Conservation (phyloP, 2,329 filamentous ascomycete genomes). For the Sphaerulina vaccinii region DNA sequence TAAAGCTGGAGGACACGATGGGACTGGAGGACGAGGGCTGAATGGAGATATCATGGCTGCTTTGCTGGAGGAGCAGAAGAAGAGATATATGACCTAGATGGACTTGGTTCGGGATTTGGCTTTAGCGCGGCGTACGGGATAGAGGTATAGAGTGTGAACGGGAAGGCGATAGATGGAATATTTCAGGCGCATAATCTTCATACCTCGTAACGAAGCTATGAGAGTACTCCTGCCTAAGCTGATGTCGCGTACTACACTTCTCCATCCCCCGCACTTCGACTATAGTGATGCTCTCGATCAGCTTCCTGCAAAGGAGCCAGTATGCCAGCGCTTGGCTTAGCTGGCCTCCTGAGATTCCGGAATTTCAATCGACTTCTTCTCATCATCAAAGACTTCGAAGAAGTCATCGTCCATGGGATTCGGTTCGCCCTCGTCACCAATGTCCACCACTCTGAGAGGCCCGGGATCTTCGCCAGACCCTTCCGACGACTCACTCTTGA, state of each 20-base stretch:
- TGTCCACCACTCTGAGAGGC: not conserved
- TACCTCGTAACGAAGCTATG: not conserved
- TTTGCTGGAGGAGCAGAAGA: slow-evolving; percentile 25
- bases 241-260: not conserved
- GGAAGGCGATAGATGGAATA: not conserved
- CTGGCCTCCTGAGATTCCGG: slow-evolving; percentile 11
- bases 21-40: slow-evolving; percentile 48
- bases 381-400: not conserved
- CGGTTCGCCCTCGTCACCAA: not conserved
- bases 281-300: not conserved
- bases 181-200: not conserved
- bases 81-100: not conserved
- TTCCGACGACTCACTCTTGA: not conserved
- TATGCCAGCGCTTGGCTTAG: not conserved
- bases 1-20: slow-evolving; percentile 43
- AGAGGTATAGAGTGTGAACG: not conserved
- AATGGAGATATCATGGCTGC: slow-evolving; percentile 41
- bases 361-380: slow-evolving; percentile 5
- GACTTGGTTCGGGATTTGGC: not conserved
- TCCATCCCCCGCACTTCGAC: not conserved
- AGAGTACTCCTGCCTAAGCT: no score
- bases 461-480: not conserved
- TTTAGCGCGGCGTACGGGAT: slow-evolving; percentile 1
- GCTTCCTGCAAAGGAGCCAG: not conserved
- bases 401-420: not conserved